Percentiles rank a stretch among this genome's conserved stretches.
Evolutionary conservation across 106 monocot species (phyloP).

Genomic region (Apostasia ramifera): DNA sequence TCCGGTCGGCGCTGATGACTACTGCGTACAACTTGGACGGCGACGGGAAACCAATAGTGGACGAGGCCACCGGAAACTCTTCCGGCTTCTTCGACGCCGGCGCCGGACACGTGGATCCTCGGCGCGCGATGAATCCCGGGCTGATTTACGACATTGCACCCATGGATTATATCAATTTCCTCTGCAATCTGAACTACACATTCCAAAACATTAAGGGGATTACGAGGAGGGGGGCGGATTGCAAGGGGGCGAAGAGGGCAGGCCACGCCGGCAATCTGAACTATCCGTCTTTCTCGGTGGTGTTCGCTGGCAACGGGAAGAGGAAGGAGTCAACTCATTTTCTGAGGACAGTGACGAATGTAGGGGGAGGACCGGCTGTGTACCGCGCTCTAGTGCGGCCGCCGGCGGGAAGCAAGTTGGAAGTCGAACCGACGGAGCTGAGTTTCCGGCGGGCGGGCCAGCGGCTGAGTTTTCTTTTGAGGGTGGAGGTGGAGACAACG

Average conservation of each 20-base stretch:
- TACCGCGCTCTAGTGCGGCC: constrained; percentile 36
- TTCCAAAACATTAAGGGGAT: constrained; percentile 57
- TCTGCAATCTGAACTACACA: constrained; percentile 82
- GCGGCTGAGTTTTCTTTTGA: constrained; percentile 53
- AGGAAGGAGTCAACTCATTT: constrained; percentile 50
- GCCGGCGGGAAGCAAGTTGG: constrained; percentile 39
- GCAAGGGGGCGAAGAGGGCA: constrained; percentile 42
- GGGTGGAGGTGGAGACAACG: constrained; percentile 28
- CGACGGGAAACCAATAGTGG: constrained; percentile 40
- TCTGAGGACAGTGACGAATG: constrained; percentile 75
- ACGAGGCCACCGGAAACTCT: constrained; percentile 56
- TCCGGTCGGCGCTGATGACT: constrained; percentile 85
- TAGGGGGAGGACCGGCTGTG: constrained; percentile 28
- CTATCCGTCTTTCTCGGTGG: constrained; percentile 62
- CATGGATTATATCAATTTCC: constrained; percentile 63
- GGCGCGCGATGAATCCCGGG: constrained; percentile 74
- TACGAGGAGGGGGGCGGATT: constrained; percentile 48
- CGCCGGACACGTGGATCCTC: constrained; percentile 75
- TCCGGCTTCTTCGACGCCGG: constrained; percentile 67
- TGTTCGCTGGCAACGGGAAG: constrained; percentile 25
- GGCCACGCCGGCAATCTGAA: constrained; percentile 77
- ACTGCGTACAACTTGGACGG: constrained; percentile 70
- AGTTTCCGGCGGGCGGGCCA: constrained; percentile 49
- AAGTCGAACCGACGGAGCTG: constrained; percentile 42
- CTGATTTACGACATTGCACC: constrained; percentile 61